Percentiles rank a stretch among this genome's conserved stretches.
These are phyloP conservation scores for Blastobotrys aristatus DNA, from an alignment of 1,139 yeast species.

Conservation along the genomic window DNA sequence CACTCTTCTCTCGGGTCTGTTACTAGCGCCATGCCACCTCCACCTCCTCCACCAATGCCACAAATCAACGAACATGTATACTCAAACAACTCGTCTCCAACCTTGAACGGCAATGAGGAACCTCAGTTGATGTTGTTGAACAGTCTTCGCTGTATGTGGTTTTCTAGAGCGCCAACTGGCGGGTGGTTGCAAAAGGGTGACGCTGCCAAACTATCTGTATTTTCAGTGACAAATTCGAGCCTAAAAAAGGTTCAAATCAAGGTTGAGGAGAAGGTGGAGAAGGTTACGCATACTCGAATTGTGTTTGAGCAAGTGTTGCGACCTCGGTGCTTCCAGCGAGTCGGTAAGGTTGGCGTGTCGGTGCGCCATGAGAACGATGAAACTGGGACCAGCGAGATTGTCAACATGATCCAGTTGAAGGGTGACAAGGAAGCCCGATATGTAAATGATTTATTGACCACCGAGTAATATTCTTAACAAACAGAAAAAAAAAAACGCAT, in stretches of 20 bases:
- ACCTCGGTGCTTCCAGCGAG: constrained; percentile 21
- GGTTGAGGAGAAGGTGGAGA: constrained; percentile 9
- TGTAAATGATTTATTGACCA: constrained; percentile 25
- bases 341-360: constrained; percentile 27
- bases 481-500: neutral
- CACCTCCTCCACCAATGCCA: constrained; percentile 1
- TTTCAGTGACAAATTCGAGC: constrained; percentile 21
- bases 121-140: constrained; percentile 24
- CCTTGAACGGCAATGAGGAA: neutral
- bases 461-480: constrained; percentile 11
- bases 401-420: constrained; percentile 30
- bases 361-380: constrained; percentile 20
- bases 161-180: constrained; percentile 19
- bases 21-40: neutral
- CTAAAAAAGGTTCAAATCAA: constrained; percentile 18
- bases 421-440: constrained; percentile 29
- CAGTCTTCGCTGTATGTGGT: constrained; percentile 25
- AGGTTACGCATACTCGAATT: constrained; percentile 13
- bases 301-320: constrained; percentile 21
- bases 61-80: neutral
- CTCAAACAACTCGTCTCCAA: neutral
- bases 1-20: constrained; percentile 25
- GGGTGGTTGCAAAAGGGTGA: constrained; percentile 20
- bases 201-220: constrained; percentile 23
- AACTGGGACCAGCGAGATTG: constrained; percentile 17